Base-by-base conservation (phyloP, 352 stramenopile genomes). In the Elongisporangium undulatum region DNA sequence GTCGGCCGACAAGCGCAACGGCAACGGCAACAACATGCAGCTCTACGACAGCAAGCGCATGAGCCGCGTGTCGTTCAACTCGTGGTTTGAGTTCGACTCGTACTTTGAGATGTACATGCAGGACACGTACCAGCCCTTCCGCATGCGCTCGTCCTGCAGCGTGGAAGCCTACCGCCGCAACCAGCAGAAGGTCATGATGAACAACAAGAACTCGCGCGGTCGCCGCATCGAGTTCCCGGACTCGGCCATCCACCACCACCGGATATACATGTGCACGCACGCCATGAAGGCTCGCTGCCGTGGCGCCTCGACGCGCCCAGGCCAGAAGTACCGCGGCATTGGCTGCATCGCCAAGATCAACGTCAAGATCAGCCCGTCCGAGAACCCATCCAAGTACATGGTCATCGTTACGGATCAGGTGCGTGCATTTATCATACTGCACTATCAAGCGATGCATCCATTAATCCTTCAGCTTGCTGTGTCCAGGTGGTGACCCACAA, bases 21-120 rank as follows among this genome's bases (percentile, higher is more conserved):
- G 75, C 49, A 74, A 68, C 49, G 45, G 63, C n/a, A 64, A 77
- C 53, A 72, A 79, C 53, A 62, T 80, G 66, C 74, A 86, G 63
- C 70, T 86, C 38, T 89, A 82, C 62, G 79, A 91, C 54, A 89
- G 84, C 77, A 90, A 91, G 64, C 81, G 84, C 58, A 93, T 93
- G 84, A 75, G 72, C 51, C 81, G 84, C 62, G 81, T 93, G 64
- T 90, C 81, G 54, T 93, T 93, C 71, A 89, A 86, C 66, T 91
- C 84, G 69, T 93, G 84, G 84, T 91, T 90, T 63, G 84, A 93
- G 57, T 93, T 93, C 39, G 84, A 93, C 60, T 67, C 79, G 72
- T 93, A 91, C 68, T 93, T 93, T 74, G 84, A 93, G 61, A 72
- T 88, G 72, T 93, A 93, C 78, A 93, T 93, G 84, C 79, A 91